phyloP scores from a whole-genome alignment of 1,139 yeast genomes.

The Geotrichum cucujoidarum region DNA sequence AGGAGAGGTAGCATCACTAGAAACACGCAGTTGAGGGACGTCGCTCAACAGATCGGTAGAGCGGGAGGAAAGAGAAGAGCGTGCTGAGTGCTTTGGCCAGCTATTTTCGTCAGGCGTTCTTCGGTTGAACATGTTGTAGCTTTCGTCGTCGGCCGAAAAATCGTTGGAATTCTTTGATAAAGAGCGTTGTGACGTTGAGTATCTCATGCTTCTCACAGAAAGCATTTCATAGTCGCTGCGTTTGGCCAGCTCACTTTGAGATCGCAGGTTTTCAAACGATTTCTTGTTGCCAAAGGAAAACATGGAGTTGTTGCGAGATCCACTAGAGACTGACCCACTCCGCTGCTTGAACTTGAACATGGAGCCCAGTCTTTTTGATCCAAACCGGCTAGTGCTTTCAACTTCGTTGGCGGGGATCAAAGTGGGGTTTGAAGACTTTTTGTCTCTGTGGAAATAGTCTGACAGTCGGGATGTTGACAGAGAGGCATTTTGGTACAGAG shows the following conservation, averaged over 20 bases:
- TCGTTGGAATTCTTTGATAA: not conserved
- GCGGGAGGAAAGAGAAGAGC: not conserved
- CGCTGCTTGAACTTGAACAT: not conserved
- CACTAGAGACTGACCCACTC: not conserved
- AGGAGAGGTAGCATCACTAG: constrained; percentile 7
- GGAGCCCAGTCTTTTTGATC: not conserved
- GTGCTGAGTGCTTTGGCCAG: not conserved
- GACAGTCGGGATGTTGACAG: not conserved
- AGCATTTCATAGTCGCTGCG: not conserved
- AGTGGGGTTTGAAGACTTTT: not conserved
- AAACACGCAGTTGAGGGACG: constrained; percentile 1
- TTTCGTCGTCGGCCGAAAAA: not conserved
- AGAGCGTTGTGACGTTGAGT: not conserved
- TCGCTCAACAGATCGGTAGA: not conserved
- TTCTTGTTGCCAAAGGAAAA: not conserved
- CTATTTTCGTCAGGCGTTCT: not conserved
- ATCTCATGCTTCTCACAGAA: not conserved
- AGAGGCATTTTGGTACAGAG: not conserved
- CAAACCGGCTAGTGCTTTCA: too few relatives aligned
- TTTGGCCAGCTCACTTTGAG: not conserved
- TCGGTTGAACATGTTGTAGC: not conserved
- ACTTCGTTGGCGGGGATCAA: not conserved
- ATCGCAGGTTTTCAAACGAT: not conserved
- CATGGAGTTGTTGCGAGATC: not conserved
- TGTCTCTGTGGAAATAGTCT: not conserved